These are phyloP conservation scores for Smithsoniella earleae DNA, from an alignment of 163 green algal genomes.

Conservation along the genomic window DNA sequence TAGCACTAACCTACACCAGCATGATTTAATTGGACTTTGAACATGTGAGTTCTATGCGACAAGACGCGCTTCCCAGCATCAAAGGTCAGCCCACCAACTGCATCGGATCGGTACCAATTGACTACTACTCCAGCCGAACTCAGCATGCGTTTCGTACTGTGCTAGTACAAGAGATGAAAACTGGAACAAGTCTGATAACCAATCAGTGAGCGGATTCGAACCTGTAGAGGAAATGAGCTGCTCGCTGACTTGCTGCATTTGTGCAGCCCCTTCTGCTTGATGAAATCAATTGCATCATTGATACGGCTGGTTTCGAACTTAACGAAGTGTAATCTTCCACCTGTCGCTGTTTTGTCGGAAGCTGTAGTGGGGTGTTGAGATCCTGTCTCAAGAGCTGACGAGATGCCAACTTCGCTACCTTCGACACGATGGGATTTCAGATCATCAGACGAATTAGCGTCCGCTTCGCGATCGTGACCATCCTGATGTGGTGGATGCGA, in stretches of 20 bases:
- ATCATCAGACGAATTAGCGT: too few species aligned
- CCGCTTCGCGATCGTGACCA: too few species aligned
- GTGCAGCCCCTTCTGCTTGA: slow-evolving; percentile 85
- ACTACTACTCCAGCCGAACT: not conserved
- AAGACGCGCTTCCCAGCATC: not conserved
- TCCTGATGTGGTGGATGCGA: not conserved
- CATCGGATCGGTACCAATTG: not conserved
- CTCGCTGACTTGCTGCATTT: too few species aligned
- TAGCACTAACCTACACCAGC: not conserved
- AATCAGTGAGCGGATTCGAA: too few species aligned
- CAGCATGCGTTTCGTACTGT: not conserved
- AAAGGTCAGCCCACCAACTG: not conserved
- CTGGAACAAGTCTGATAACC: too few species aligned
- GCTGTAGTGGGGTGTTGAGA: too few species aligned
- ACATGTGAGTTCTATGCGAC: not conserved
- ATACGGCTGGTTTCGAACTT: slow-evolving; percentile 93
- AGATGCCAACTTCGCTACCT: too few species aligned
- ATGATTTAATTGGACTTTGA: not conserved
- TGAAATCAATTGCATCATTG: slow-evolving; percentile 85
- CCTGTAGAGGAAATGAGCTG: too few species aligned
- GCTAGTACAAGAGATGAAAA: too few species aligned
- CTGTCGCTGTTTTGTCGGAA: slow-evolving; percentile 3
- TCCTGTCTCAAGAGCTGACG: too few species aligned
- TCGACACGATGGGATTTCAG: too few species aligned
- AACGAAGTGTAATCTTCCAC: slow-evolving; percentile 83